Evolutionary conservation across 2,329 filamentous ascomycete genomes (phyloP).

Genomic region (Tolypocladium ophioglossoides): DNA sequence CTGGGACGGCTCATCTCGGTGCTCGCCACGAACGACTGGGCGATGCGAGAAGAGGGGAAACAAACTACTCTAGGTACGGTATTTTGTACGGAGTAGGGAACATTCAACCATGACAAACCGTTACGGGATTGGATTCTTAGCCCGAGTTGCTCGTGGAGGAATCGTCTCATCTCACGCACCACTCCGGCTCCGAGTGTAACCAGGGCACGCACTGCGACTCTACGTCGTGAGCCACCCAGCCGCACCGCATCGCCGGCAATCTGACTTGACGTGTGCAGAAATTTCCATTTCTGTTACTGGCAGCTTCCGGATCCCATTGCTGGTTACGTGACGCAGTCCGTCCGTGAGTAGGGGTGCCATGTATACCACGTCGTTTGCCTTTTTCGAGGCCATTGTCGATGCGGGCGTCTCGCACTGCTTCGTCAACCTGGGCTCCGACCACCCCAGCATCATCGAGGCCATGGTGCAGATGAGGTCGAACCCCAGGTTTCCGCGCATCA

Average conservation of each 20-base stretch:
- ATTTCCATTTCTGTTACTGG: neutral
- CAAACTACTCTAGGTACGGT: neutral
- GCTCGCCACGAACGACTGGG: too few species aligned
- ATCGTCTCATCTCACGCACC: neutral
- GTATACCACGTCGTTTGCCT: conserved; percentile 71
- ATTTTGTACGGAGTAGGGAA: too few species aligned
- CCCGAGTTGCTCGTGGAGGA: neutral
- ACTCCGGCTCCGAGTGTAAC: neutral
- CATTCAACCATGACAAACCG: neutral
- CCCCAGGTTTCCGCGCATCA: conserved; percentile 57
- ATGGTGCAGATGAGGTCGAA: conserved; percentile 64
- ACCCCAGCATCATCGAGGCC: conserved; percentile 69
- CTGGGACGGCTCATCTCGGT: neutral
- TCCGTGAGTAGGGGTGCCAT: conserved; percentile 16
- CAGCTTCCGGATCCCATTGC: neutral
- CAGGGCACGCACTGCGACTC: neutral
- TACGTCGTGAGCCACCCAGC: neutral
- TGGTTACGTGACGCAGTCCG: neutral
- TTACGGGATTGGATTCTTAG: neutral
- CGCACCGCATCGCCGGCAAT: neutral
- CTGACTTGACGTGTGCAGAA: neutral
- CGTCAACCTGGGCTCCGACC: conserved; percentile 58
- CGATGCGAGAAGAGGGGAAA: neutral
- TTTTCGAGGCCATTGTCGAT: conserved; percentile 73
- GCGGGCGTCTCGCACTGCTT: conserved; percentile 49